phyloP scores from a whole-genome alignment of 2,329 filamentous ascomycete genomes.

The Cordyceps sp. region DNA sequence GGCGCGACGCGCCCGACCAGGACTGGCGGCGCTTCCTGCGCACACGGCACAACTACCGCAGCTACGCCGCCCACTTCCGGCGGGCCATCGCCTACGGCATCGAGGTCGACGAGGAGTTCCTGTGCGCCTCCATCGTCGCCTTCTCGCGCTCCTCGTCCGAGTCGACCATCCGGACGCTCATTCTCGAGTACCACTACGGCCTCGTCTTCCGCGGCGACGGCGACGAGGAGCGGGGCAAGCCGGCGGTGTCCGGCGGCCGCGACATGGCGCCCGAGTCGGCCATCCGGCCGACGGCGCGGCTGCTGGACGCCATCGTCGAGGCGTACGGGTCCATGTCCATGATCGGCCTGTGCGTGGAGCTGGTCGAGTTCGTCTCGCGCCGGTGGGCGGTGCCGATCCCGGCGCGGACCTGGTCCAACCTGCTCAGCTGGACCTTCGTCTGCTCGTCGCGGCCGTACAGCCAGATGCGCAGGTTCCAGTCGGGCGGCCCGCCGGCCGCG shows the following conservation, averaged over 20 bases:
- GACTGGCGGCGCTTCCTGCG: constrained; percentile 12
- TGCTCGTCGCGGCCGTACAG: constrained; percentile 22
- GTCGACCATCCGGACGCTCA: constrained; percentile 14
- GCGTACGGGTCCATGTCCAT: constrained; percentile 50
- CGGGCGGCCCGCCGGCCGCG: neutral
- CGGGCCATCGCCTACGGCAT: constrained; percentile 10
- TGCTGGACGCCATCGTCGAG: constrained; percentile 53
- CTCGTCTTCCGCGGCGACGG: constrained; percentile 9
- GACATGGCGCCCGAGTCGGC: constrained; percentile 29
- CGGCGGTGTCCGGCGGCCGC: constrained; percentile 14
- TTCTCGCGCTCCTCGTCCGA: constrained; percentile 21
- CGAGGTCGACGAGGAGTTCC: constrained; percentile 18
- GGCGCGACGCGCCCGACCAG: constrained; percentile 6
- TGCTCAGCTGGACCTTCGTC: constrained; percentile 52
- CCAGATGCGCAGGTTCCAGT: constrained; percentile 15
- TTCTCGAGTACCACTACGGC: constrained; percentile 14
- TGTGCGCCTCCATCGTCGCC: constrained; percentile 24
- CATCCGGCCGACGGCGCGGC: constrained; percentile 36
- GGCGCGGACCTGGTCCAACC: constrained; percentile 41
- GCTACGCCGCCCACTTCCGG: constrained; percentile 12
- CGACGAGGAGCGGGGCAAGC: too few species aligned
- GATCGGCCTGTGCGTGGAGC: constrained; percentile 36
- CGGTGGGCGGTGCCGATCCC: constrained; percentile 42
- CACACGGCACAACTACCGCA: constrained; percentile 9
- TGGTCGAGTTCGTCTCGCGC: constrained; percentile 46